Evolutionary conservation across 768 basidiomycete genomes (phyloP).

Genomic region (Phallus indusiatus): DNA sequence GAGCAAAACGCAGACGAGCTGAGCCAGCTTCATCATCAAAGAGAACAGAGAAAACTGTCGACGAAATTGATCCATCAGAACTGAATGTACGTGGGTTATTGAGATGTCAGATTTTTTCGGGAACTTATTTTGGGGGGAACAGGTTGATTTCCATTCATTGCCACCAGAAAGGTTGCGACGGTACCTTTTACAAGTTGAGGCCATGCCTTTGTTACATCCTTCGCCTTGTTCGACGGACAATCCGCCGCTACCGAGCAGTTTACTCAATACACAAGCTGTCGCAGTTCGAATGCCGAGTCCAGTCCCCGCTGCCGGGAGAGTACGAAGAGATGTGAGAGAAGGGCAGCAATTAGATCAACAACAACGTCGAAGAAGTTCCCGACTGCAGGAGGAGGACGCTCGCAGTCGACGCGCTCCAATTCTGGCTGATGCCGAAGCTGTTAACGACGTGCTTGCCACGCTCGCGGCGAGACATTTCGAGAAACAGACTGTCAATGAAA

Average conservation of each 20-base stretch:
- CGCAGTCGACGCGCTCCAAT: constrained; percentile 45
- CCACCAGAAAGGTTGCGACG: constrained; percentile 56
- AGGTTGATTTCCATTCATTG: constrained; percentile 74
- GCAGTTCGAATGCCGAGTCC: constrained; percentile 45
- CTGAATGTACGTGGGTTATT: constrained; percentile 10
- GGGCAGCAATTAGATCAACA: constrained; percentile 19
- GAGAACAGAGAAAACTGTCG: constrained; percentile 8
- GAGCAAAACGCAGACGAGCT: constrained; percentile 63
- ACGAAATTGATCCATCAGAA: constrained; percentile 13
- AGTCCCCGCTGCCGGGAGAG: constrained; percentile 47
- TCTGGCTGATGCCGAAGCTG: constrained; percentile 58
- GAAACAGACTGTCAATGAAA: constrained; percentile 58
- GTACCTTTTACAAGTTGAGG: constrained; percentile 65
- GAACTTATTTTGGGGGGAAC: constrained; percentile 10
- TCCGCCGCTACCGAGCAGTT: constrained; percentile 57
- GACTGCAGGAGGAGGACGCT: constrained; percentile 58
- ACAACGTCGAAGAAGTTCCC: constrained; percentile 55
- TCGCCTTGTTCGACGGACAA: constrained; percentile 57
- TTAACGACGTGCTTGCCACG: constrained; percentile 55
- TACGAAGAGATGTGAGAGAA: constrained; percentile 47
- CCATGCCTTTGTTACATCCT: constrained; percentile 61
- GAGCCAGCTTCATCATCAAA: constrained; percentile 25
- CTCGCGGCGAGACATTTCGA: constrained; percentile 70
- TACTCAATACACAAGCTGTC: constrained; percentile 35
- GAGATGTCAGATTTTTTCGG: neutral